Evolutionary conservation across 352 stramenopile genomes (phyloP).

Genomic region (Phytopythium chamaehyphon): DNA sequence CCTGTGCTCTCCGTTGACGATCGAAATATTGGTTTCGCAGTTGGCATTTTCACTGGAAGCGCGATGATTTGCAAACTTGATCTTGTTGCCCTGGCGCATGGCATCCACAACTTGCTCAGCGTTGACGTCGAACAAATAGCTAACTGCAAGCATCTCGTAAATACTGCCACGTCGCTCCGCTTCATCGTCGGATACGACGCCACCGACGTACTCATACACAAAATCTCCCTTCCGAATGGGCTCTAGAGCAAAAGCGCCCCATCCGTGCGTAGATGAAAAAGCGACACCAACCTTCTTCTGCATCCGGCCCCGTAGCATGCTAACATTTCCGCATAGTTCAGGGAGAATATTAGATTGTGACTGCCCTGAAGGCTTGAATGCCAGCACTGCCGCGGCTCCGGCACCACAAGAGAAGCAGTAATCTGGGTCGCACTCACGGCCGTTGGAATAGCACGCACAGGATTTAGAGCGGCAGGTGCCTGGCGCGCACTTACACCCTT

Average conservation of each 20-base stretch:
- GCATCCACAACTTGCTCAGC: constrained; percentile 91
- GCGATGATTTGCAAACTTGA: constrained; percentile 89
- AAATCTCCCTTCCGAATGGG: constrained; percentile 67
- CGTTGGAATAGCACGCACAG: constrained; percentile 50
- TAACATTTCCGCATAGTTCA: constrained; percentile 56
- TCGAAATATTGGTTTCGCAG: constrained; percentile 75
- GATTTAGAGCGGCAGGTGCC: constrained; percentile 49
- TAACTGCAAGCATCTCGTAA: constrained; percentile 71
- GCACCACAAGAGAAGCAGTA: constrained; percentile 69
- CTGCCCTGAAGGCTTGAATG: constrained; percentile 14
- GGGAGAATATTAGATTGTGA: not conserved
- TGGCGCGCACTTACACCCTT: constrained; percentile 55
- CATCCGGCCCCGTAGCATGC: constrained; percentile 42
- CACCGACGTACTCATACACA: constrained; percentile 69
- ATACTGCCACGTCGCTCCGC: constrained; percentile 75
- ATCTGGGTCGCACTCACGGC: constrained; percentile 69
- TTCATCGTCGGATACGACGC: constrained; percentile 70
- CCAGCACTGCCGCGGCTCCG: constrained; percentile 54
- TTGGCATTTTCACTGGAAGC: constrained; percentile 52
- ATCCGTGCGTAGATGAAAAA: constrained; percentile 66
- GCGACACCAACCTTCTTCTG: constrained; percentile 64
- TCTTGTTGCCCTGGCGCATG: constrained; percentile 92
- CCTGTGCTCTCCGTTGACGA: constrained; percentile 86
- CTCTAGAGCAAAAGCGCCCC: constrained; percentile 64
- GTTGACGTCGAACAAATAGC: constrained; percentile 93